Percentiles rank a stretch among this genome's conserved stretches.
These are phyloP conservation scores for Mycena metata DNA, from an alignment of 768 basidiomycete genomes.

Conservation along the genomic window DNA sequence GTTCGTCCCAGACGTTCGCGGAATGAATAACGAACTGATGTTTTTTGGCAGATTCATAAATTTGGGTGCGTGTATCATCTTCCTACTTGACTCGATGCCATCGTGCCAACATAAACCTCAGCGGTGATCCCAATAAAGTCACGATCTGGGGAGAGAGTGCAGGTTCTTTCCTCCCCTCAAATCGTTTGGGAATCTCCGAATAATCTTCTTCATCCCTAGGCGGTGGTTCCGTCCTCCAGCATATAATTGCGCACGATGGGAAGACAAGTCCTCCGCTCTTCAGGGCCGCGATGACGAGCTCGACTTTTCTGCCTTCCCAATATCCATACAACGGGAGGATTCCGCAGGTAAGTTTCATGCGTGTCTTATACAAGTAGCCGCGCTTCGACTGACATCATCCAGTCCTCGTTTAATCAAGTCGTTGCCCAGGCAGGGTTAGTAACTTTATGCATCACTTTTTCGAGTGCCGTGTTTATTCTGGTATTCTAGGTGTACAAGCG, in stretches of 20 bases:
- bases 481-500: not conserved
- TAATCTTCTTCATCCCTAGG: conserved; percentile 31
- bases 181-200: not conserved
- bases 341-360: conserved; percentile 7
- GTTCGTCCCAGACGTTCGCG: conserved; percentile 29
- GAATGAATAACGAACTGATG: too few relatives aligned
- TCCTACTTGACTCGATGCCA: not conserved
- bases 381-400: not conserved
- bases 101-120: conserved; percentile 18
- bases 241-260: conserved; percentile 48
- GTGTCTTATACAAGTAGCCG: too few relatives aligned
- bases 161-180: conserved; percentile 21
- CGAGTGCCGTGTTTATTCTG: too few relatives aligned
- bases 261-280: conserved; percentile 45
- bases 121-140: conserved; percentile 39
- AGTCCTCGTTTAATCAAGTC: conserved; percentile 37
- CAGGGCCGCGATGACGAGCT: conserved; percentile 48
- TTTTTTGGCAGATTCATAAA: too few relatives aligned
- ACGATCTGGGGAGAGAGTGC: conserved; percentile 48
- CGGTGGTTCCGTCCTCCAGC: conserved; percentile 50
- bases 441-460: too few relatives aligned
- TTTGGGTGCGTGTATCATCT: not conserved
- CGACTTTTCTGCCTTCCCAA: conserved; percentile 46
- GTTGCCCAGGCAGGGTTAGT: conserved; percentile 37
- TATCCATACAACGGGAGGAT: conserved; percentile 45